Evolutionary conservation across 2,329 filamentous ascomycete genomes (phyloP), one percentile per base, ranked within the genome.

Genomic region (Fusarium neocosmosporiellum): DNA sequence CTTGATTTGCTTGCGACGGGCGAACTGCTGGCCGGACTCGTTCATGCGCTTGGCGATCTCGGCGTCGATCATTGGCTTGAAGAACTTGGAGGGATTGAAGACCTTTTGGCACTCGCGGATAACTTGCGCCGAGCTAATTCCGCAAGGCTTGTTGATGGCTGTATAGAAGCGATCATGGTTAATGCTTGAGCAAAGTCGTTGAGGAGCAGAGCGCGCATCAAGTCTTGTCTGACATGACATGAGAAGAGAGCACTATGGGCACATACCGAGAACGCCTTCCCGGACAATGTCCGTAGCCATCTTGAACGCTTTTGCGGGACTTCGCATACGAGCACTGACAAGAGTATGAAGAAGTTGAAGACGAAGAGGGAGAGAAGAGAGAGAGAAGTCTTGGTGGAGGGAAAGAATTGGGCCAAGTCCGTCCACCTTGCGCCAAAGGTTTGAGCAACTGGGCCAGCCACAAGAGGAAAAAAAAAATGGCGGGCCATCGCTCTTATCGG

Each of bases 61-160:
- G 60, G 88, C 84, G 33, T 90, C 85, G 66, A 98, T 86, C 87
- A 93, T 92, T 36, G 95, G 93, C 65, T 88, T 87, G 86, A 99
- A 98, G 72, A 94, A 86, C 29, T 84, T 80, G 2, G 96, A 98
- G 13, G 91, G 89, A 75, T 95, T 94, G 87, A 98, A 97, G 74
- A 92, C 89, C 22, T 88, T 85, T 84, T 98, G 95, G 66, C 97
- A 91, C 79, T 96, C 92, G 80, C 96, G 95, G 74, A 99, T 90
- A 39, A 97, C 93, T 82, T 97, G 94, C 59, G 95, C 95, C 36
- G 96, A 98, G 80, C 93, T 94, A 78, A 96, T 90, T 78, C 92
- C 93, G 78, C 91, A 87, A 31, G 96, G 96, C 84, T 99, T 99
- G 85, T 98, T 94, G 83, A 99, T 93, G 81, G 94, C 96, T 98